Base-by-base conservation (phyloP, 495 filamentous ascomycete species). In the Aspergillus conjunctus region DNA sequence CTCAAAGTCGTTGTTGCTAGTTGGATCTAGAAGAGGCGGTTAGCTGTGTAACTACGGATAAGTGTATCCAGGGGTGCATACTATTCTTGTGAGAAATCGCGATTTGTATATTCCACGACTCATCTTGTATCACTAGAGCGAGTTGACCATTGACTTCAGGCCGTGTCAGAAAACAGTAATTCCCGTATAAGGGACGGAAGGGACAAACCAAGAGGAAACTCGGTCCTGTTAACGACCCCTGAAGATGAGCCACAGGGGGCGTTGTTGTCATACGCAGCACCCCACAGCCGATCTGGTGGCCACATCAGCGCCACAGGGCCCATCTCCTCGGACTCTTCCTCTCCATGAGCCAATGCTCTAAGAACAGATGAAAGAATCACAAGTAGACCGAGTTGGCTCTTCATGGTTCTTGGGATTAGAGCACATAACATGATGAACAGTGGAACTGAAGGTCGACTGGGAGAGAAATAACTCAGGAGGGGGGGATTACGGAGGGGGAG, bases 221-320 rank as follows among this genome's bases (percentile, higher is more conserved):
- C 54, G 0, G 79, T 83, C 54, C 79, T 65, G 56, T 80, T 79
- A 3, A 54, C 50, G 4, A 76, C 68, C 0, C 71, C 70, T 18
- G 69, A 68, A 15, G 68, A 62, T 17, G 77, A 80, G 21, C 80
- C 79, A 49, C 79, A 84, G 7, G 80, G 81, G 0, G 71, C 74
- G 11, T 60, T 73, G 57, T 81, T 83, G 56, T 83, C 81, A 18
- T 71, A 56, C 1, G 69, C 67, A 50, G 72, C 75, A 54, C 66
- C 71, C 79, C 79, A 84, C 3, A 66, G 56, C 26, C 81, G 73
- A 62, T 81, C 76, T 7, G 69, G 68, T 4, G 81, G 81, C 81
- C 81, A 84, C 31, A 84, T 64, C 61, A 84, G 83, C 20, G 79
- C 80, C 17, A 77, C 80, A 6, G 81, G 79, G 0, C 81, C 81